A percentile compares a stretch with the other conserved stretches of the same genome.
Evolutionary conservation across 352 stramenopile genomes (phyloP).

Genomic region (Globisporangium solare): DNA sequence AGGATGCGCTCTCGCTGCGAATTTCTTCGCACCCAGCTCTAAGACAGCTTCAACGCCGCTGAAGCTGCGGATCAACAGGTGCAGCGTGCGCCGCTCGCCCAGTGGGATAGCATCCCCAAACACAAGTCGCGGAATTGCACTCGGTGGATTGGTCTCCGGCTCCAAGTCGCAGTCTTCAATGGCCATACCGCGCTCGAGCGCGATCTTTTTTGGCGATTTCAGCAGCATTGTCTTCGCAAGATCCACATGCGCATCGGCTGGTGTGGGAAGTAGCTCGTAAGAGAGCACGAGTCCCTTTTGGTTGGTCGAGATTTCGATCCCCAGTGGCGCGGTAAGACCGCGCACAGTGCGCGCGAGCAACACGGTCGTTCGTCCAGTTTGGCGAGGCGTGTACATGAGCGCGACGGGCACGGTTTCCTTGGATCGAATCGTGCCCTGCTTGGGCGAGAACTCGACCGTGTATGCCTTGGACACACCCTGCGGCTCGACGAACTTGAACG

Average conservation of each 20-base stretch:
- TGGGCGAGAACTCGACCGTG: conserved; percentile 38
- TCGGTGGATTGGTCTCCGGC: conserved; percentile 31
- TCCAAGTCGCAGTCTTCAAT: conserved; percentile 44
- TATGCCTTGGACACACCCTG: conserved; percentile 47
- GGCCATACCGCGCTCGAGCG: conserved; percentile 27
- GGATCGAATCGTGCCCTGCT: conserved; percentile 42
- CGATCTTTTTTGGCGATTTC: conserved; percentile 36
- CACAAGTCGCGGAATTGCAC: conserved; percentile 36
- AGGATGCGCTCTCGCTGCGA: conserved; percentile 14
- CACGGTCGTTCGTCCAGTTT: conserved; percentile 42
- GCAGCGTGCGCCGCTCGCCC: conserved; percentile 39
- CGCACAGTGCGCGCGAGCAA: conserved; percentile 62
- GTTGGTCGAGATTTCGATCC: conserved; percentile 53
- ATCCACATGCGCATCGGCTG: not conserved
- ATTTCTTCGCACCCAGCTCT: conserved; percentile 59
- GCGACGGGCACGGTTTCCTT: conserved; percentile 52
- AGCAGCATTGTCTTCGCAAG: conserved; percentile 11
- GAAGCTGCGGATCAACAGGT: conserved; percentile 67
- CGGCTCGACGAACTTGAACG: conserved; percentile 73
- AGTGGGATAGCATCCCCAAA: conserved; percentile 66
- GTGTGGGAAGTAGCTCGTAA: conserved; percentile 49
- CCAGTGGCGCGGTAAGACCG: conserved; percentile 50
- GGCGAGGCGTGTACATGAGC: conserved; percentile 55
- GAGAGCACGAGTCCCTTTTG: conserved; percentile 76
- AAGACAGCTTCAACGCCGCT: conserved; percentile 68